phyloP scores from a whole-genome alignment of 352 stramenopile species.

The Phytopythium cucurbitacearum region DNA sequence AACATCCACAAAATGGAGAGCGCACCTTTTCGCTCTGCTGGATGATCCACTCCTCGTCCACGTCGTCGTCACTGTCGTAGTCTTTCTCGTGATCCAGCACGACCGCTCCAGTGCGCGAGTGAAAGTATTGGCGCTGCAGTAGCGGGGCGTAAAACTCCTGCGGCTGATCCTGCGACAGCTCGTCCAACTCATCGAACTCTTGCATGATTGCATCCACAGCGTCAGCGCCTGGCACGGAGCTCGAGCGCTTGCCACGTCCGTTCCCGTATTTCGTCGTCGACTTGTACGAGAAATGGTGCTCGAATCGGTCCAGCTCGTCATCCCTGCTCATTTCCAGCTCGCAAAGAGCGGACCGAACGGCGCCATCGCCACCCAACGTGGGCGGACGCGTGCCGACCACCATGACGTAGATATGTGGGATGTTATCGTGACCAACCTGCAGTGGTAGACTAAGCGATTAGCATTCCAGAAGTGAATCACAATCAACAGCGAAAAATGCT shows the following conservation, averaged over 20 bases:
- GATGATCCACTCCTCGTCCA: constrained; percentile 87
- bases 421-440: constrained; percentile 71
- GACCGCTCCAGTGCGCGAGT: constrained; percentile 79
- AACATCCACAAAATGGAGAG: neutral
- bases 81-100: constrained; percentile 80
- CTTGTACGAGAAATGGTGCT: constrained; percentile 65
- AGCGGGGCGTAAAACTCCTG: constrained; percentile 70
- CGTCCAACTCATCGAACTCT: constrained; percentile 70
- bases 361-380: constrained; percentile 7
- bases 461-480: neutral
- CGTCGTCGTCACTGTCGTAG: constrained; percentile 87
- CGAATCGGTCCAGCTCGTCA: constrained; percentile 48
- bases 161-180: constrained; percentile 46
- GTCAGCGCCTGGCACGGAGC: constrained; percentile 20
- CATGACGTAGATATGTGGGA: constrained; percentile 84
- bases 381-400: constrained; percentile 22
- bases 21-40: constrained; percentile 77
- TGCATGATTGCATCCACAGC: constrained; percentile 59
- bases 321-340: constrained; percentile 51
- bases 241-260: constrained; percentile 9
- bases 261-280: constrained; percentile 40
- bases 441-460: neutral
- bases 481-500: neutral
- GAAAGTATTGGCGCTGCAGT: constrained; percentile 85
- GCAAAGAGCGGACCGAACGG: constrained; percentile 31